Evolutionary conservation across 208 protist species (phyloP), one percentile per base, ranked within the genome.

Genomic region (Borovskyia barvae): DNA sequence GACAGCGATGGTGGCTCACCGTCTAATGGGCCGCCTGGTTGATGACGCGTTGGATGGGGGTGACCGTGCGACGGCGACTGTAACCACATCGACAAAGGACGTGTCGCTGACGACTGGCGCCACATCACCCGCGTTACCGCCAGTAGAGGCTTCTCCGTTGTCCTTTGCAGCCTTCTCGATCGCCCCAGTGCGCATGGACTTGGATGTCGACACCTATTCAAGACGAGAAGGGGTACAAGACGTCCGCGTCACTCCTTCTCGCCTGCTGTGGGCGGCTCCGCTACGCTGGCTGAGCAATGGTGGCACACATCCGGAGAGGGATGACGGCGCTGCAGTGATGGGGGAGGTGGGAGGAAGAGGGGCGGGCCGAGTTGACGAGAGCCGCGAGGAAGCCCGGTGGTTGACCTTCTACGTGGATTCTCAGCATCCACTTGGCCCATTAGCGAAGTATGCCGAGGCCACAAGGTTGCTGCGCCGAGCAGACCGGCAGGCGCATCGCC

Each of bases 401-500:
- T 47, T 69, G 62, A 69, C 63, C 0, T 62, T 70, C 15, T 51
- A 8, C 26, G 63, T 70, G 17, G 63, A 62, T 32, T 46, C 46
- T 1, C 54, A 40, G 3, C 46, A 56, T 33, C 54, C 62, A 29
- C 53, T 70, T 9, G 54, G 63, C 0, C 54, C 63, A 2, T 59
- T 70, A 3, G 54, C 54, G n/a, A 56, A 57, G 47, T 57, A 62
- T 48, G 22, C 17, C n/a, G 47, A 56, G 25, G 51, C 62, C 2
- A 47, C 22, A 8, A 51, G 52, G n/a, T 36, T 26, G 7, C 46
- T 55, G 9, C 42, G 53, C 17, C 37, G 26, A 5, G 54, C 54
- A 6, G 12, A 22, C 12, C 30, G 26, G 15, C 30, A 47, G 52
- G 19, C 19, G 32, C 42, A 28, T 5, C 61, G 45, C 3, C 61